Conservation (phyloP, 1,139 yeast genomes). For the Schizosaccharomyces versatilis region DNA sequence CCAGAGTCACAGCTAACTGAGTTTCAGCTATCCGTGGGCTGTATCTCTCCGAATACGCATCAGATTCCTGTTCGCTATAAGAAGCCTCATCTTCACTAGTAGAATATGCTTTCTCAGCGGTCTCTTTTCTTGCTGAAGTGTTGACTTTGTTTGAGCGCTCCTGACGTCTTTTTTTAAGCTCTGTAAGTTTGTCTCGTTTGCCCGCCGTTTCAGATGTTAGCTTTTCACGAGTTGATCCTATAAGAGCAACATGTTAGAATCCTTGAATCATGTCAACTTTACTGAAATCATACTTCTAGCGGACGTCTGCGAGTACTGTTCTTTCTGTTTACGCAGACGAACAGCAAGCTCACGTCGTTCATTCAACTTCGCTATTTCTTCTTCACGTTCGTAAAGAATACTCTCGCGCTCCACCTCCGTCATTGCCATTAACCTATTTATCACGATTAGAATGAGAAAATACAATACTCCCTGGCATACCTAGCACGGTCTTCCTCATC, state of each 20-base stretch:
- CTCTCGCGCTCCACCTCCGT: slow-evolving; percentile 87
- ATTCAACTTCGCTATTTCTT: slow-evolving; percentile 67
- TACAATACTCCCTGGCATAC: slow-evolving; percentile 6
- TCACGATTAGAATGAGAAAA: no score
- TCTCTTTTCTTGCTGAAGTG: slow-evolving; percentile 14
- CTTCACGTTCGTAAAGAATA: slow-evolving; percentile 73
- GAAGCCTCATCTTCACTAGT: slow-evolving; percentile 21
- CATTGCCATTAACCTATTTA: slow-evolving; percentile 33
- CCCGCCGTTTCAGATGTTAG: slow-evolving; percentile 17
- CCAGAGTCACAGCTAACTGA: slow-evolving; percentile 22
- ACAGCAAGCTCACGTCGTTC: slow-evolving; percentile 66
- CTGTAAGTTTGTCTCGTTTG: slow-evolving; percentile 46
- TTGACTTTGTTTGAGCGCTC: slow-evolving; percentile 20
- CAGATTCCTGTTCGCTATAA: slow-evolving; percentile 16
- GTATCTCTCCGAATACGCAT: slow-evolving; percentile 1
- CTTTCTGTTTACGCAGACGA: slow-evolving; percentile 29
- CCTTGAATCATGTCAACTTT: background rate
- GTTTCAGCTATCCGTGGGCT: slow-evolving; percentile 10
- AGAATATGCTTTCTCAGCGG: slow-evolving; percentile 17
- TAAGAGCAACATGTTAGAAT: background rate
- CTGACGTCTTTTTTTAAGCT: slow-evolving; percentile 68
- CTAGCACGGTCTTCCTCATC: slow-evolving; percentile 54
- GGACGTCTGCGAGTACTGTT: slow-evolving; percentile 18
- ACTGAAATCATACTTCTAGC: background rate
- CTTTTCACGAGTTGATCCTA: slow-evolving; percentile 10